Base-by-base conservation (phyloP, 257 asterid species). In the Ocimum tenuiflorum region DNA sequence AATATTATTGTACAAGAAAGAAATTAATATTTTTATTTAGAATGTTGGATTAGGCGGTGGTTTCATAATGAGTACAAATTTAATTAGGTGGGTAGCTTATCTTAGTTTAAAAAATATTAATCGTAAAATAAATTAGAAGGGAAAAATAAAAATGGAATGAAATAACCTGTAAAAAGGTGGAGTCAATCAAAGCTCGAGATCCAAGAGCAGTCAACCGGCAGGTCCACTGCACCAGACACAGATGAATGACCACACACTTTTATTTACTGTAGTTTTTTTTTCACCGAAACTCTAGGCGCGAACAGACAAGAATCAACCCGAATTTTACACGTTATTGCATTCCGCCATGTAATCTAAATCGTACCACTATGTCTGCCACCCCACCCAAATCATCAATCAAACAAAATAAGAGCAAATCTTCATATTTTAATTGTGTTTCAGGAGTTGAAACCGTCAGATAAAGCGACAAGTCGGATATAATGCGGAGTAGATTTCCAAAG, bases 401-500 rank as follows among this genome's bases (percentile, higher is more conserved):
- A 63, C 60, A 69, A 73, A 60, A 43, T 69, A 56, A 47, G 52
- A 20, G 38, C 22, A 8, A 10, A 48, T 18, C 35, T 24, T 7
- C 38, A 41, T 12, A 48, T 18, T 27, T 19, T 8, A 18, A 35
- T 13, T 60, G 52, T 69, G 20, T 33, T 43, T 50, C 47, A 46
- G 31, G 65, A 60, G 31, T 72, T 53, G 75, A 78, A 55, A 63
- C 65, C 74, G 89, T 82, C 86, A 75, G 76, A 35, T 54, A 82
- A 81, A 80, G 86, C 78, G 95, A 83, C 87, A 80, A 81, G 78
- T 81, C 79, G 86, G 78, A 67, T 75, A 81, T 82, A 84, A 78
- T 81, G 91, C 74, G 76, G 60, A 57, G 70, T 82, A 79, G 96
- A 90, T 90, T 82, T 81, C 73, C 80, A 75, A 82, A 90, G 95